A percentile compares a stretch with the other conserved stretches of the same genome.
phyloP scores from a whole-genome alignment of 2,329 filamentous ascomycete genomes.

The Periconia digitata region DNA sequence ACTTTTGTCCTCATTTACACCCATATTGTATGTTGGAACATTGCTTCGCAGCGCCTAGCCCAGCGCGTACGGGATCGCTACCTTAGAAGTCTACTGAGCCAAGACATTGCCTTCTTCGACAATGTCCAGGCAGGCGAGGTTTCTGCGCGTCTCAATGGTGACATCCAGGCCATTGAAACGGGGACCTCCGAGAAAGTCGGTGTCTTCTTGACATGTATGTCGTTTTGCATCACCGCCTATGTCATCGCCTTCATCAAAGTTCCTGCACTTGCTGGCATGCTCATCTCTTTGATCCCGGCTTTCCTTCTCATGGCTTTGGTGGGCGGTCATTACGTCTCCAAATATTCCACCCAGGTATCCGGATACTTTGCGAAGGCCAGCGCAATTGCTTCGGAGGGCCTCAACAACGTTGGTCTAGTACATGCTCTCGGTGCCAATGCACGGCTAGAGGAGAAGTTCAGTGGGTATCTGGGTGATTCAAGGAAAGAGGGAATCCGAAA shows the following conservation, averaged over 20 bases:
- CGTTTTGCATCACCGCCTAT: conserved; percentile 69
- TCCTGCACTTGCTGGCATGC: conserved; percentile 62
- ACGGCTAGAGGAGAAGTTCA: conserved; percentile 63
- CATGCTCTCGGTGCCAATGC: conserved; percentile 64
- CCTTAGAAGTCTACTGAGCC: conserved; percentile 59
- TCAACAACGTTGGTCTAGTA: conserved; percentile 63
- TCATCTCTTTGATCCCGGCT: conserved; percentile 64
- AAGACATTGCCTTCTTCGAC: conserved; percentile 67
- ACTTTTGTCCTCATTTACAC: conserved; percentile 66
- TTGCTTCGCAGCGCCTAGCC: conserved; percentile 65
- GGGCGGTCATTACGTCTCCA: conserved; percentile 58
- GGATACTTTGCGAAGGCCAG: conserved; percentile 60
- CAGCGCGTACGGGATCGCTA: conserved; percentile 65
- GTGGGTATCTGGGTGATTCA: conserved; percentile 53
- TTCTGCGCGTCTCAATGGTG: conserved; percentile 63
- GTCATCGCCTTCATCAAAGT: conserved; percentile 68
- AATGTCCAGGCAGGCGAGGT: conserved; percentile 64
- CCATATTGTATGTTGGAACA: conserved; percentile 65
- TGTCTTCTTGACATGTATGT: conserved; percentile 61
- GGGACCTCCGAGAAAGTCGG: conserved; percentile 73
- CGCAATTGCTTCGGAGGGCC: conserved; percentile 63
- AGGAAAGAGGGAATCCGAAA: conserved; percentile 60
- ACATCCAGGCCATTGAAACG: conserved; percentile 67
- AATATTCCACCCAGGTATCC: conserved; percentile 53
- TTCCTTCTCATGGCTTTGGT: conserved; percentile 62